phyloP scores from a whole-genome alignment of 345 rosid species.

The Psidium friedrichsthalianum region DNA sequence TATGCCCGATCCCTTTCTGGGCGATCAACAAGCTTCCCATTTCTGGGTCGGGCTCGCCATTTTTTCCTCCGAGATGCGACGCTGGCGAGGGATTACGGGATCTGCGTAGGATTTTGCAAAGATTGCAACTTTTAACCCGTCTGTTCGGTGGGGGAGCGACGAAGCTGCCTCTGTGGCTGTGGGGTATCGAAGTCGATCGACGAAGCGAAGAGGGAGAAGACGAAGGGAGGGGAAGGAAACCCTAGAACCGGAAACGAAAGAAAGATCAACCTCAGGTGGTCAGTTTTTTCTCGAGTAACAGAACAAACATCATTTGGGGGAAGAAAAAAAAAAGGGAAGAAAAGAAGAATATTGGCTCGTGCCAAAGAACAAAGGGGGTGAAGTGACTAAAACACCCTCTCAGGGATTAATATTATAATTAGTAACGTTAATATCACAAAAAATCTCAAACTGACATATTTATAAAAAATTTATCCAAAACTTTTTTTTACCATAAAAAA shows the following conservation, averaged over 20 bases:
- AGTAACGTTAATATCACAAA: too few species aligned
- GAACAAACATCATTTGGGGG: neutral
- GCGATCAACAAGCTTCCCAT: neutral
- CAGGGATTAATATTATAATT: neutral
- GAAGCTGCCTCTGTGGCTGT: neutral
- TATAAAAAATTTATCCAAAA: too few species aligned
- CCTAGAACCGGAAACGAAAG: neutral
- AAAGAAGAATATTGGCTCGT: neutral
- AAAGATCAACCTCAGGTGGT: neutral
- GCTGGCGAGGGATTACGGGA: neutral
- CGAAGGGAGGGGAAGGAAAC: neutral
- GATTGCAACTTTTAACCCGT: neutral
- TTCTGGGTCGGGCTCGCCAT: neutral
- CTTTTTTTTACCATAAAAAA: too few species aligned
- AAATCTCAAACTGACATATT: too few species aligned
- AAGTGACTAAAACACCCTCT: neutral
- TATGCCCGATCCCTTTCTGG: neutral
- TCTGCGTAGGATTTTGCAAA: neutral
- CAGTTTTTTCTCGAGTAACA: neutral
- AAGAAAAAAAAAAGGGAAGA: neutral
- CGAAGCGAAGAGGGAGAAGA: neutral
- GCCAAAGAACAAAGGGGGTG: neutral
- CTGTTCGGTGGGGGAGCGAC: neutral
- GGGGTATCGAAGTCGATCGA: neutral
- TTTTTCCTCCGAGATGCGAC: neutral